phyloP scores from a whole-genome alignment of 352 stramenopile species.

The Pythium phragmiticola region DNA sequence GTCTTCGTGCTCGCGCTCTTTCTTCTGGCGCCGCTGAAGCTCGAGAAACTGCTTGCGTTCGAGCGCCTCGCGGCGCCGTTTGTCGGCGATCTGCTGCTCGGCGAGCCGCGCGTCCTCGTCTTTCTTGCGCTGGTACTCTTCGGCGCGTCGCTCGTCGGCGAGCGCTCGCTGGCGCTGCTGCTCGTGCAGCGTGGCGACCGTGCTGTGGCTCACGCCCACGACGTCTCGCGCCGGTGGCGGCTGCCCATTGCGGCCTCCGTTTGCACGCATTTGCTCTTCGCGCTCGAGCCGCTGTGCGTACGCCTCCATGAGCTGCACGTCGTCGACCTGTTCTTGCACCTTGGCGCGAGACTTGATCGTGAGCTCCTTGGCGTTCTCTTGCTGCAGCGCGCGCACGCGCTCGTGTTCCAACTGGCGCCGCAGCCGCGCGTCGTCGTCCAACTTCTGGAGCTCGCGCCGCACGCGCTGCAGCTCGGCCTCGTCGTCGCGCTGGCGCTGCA shows the following conservation, averaged over 20 bases:
- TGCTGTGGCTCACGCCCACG: slow-evolving; percentile 30
- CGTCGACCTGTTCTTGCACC: slow-evolving; percentile 47
- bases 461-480: slow-evolving; percentile 53
- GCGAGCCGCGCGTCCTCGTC: slow-evolving; percentile 33
- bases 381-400: slow-evolving; percentile 47
- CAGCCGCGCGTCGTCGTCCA: slow-evolving; percentile 41
- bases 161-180: slow-evolving; percentile 49
- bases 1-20: slow-evolving; percentile 55
- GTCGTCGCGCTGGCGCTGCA: slow-evolving; percentile 41
- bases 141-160: slow-evolving; percentile 54
- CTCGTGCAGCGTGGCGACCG: slow-evolving; percentile 44
- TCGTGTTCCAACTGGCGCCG: slow-evolving; percentile 45
- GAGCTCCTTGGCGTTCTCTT: slow-evolving; percentile 48
- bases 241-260: slow-evolving; percentile 37
- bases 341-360: slow-evolving; percentile 38
- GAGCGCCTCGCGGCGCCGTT: slow-evolving; percentile 42
- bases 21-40: slow-evolving; percentile 46
- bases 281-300: slow-evolving; percentile 55
- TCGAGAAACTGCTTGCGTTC: slow-evolving; percentile 58
- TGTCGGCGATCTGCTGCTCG: slow-evolving; percentile 34
- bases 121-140: slow-evolving; percentile 66
- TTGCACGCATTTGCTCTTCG: slow-evolving; percentile 58
- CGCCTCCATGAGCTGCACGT: slow-evolving; percentile 69
- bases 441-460: slow-evolving; percentile 45
- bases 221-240: slow-evolving; percentile 38